phyloP scores from a whole-genome alignment of 257 asterid species.

The Buddleja alternifolia region DNA sequence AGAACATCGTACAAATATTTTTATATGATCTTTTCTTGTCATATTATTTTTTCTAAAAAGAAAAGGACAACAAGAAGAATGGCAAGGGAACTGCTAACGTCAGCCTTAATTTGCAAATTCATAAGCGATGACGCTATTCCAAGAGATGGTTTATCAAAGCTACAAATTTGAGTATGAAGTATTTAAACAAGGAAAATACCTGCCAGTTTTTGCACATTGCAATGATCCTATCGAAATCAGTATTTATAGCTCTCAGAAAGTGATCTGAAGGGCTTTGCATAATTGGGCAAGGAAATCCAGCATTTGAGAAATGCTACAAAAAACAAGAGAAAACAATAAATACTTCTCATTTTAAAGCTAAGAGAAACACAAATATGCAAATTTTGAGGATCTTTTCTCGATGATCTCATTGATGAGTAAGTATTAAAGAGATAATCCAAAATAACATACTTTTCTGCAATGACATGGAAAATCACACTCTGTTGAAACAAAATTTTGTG shows the following conservation, averaged over 20 bases:
- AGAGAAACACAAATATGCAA: not conserved
- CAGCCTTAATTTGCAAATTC: conserved; percentile 10
- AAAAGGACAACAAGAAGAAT: too few species aligned
- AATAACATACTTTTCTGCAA: conserved; percentile 5
- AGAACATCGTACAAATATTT: too few species aligned
- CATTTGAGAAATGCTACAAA: conserved; percentile 96
- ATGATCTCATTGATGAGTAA: conserved; percentile 9
- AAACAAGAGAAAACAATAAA: conserved; percentile 23
- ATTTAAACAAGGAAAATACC: conserved; percentile 45
- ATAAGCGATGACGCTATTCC: not conserved
- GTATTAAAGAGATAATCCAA: not conserved
- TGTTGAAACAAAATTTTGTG: not conserved
- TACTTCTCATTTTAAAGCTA: conserved; percentile 13
- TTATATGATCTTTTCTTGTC: too few species aligned
- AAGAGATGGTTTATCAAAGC: conserved; percentile 19
- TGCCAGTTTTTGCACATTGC: conserved; percentile 99
- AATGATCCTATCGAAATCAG: conserved; percentile 94
- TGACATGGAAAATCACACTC: not conserved
- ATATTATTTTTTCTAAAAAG: too few species aligned
- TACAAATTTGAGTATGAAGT: conserved; percentile 5
- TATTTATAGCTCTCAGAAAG: conserved; percentile 95
- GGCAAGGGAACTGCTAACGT: conserved; percentile 11
- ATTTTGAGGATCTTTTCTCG: not conserved
- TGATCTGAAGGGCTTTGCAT: conserved; percentile 99
- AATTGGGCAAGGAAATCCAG: conserved; percentile 99